A percentile compares a stretch with the other conserved stretches of the same genome.
These are phyloP conservation scores for Taphrina confusa DNA, from an alignment of 1,139 yeast genomes.

Conservation along the genomic window DNA sequence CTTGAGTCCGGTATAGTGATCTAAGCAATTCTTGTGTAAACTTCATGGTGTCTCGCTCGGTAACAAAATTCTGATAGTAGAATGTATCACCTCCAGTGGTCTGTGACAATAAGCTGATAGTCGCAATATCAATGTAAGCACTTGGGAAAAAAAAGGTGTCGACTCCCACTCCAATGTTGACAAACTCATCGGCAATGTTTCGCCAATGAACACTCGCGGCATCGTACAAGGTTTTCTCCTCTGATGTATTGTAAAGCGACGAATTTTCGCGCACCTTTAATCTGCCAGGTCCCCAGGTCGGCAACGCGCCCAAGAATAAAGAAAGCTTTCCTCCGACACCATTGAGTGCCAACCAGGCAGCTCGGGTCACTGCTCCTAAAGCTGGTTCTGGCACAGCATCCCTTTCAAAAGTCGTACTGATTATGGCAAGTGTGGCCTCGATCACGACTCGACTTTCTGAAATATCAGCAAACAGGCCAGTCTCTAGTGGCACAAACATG, in stretches of 20 bases:
- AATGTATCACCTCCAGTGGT: conserved; percentile 72
- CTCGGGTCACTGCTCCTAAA: conserved; percentile 74
- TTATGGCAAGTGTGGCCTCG: conserved; percentile 64
- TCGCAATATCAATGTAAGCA: conserved; percentile 70
- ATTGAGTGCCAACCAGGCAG: conserved; percentile 66
- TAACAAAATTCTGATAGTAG: conserved; percentile 67
- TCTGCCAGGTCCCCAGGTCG: conserved; percentile 85
- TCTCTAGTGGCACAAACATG: conserved; percentile 74
- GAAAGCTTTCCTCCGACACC: conserved; percentile 73
- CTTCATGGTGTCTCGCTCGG: conserved; percentile 69
- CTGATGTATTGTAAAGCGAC: conserved; percentile 50
- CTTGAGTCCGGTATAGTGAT: conserved; percentile 49
- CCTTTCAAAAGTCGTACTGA: conserved; percentile 55
- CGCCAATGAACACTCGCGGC: conserved; percentile 67
- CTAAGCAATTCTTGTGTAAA: conserved; percentile 62
- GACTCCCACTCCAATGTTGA: conserved; percentile 65
- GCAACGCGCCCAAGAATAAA: conserved; percentile 65
- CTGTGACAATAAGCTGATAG: conserved; percentile 65
- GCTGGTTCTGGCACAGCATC: conserved; percentile 65
- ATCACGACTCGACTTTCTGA: conserved; percentile 63
- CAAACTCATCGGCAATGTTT: conserved; percentile 60
- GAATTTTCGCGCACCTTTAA: conserved; percentile 56
- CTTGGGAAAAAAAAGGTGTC: conserved; percentile 73
- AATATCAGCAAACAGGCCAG: conserved; percentile 81
- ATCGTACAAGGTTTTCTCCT: conserved; percentile 58